Evolutionary conservation across 2,329 filamentous ascomycete genomes (phyloP), one percentile per base, ranked within the genome.

Genomic region (Eutypella sp.): DNA sequence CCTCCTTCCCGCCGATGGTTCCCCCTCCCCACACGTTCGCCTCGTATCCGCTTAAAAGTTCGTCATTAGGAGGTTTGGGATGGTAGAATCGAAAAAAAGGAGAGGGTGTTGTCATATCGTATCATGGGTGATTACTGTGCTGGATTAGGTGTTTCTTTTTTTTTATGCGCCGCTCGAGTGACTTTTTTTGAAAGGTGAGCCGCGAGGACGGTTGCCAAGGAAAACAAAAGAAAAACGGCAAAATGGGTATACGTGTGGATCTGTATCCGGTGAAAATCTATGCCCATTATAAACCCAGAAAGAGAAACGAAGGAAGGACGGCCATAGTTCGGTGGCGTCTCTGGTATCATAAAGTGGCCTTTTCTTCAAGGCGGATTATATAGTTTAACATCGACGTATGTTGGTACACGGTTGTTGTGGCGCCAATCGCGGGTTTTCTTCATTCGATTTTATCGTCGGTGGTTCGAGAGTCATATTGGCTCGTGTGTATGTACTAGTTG

Each of bases 231-330:
- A 33, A 33, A 33, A 15, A 15, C 29, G 5, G 11, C 10, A 22
- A 22, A 39, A 39, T 24, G 36, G 36, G 36, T 39, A 39, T 39
- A n/a, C n/a, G n/a, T 39, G 20, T 19, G 4, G 36, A 20, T 20
- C 9, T n/a, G 36, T 39, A 39, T 39, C 36, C 36, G 4, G 20
- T n/a, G 36, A 39, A n/a, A 39, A 39, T 39, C 36, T 39, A 39
- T 16, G 20, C 4, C 20, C 36, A 24, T 39, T 39, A 39, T 20
- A 23, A 39, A 39, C n/a, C 11, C 3, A 10, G 18, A 20, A 37
- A 19, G 10, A 24, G 23, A 39, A 7, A 22, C 22, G 5, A 15
- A 39, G 10, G 23, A 39, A n/a, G 13, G 36, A 39, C 18, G 15
- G n/a, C n/a, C n/a, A n/a, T 34, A 9, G 18, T 34, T 10, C 18